phyloP scores from a whole-genome alignment of 2,329 filamentous ascomycete genomes.

The Eurotiales sp. region DNA sequence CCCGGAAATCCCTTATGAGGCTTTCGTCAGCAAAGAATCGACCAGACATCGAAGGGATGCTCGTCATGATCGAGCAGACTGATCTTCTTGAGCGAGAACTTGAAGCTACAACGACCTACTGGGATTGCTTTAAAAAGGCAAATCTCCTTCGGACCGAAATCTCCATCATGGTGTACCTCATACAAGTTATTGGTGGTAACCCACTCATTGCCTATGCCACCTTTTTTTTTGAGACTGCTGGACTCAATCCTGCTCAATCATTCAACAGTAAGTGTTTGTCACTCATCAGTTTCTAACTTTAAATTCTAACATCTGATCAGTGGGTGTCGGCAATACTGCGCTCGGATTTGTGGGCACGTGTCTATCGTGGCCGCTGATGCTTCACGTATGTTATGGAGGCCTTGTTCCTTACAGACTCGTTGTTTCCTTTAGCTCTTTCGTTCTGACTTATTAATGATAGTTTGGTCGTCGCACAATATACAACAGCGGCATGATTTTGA shows the following conservation, averaged over 20 bases:
- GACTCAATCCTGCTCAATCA: conserved; percentile 33
- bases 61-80: conserved; percentile 38
- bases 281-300: conserved; percentile 41
- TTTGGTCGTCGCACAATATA: conserved; percentile 42
- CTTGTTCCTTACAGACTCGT: background rate
- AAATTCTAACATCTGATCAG: conserved; percentile 22
- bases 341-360: conserved; percentile 38
- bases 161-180: conserved; percentile 37
- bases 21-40: conserved; percentile 40
- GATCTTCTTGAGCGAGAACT: conserved; percentile 41
- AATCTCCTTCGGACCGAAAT: conserved; percentile 44
- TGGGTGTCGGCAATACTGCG: conserved; percentile 31
- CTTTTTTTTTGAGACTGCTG: conserved; percentile 39
- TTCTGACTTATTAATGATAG: conserved; percentile 32
- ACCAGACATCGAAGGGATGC: conserved; percentile 36
- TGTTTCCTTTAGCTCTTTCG: conserved; percentile 23
- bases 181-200: conserved; percentile 38
- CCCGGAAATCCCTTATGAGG: conserved; percentile 38
- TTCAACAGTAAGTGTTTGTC: conserved; percentile 40
- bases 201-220: conserved; percentile 36
- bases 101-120: conserved; percentile 34
- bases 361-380: conserved; percentile 40
- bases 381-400: conserved; percentile 33
- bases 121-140: conserved; percentile 41
- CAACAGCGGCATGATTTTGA: conserved; percentile 36